Conservation (phyloP, 2,329 filamentous ascomycete genomes). For the Aspergillus proliferans region DNA sequence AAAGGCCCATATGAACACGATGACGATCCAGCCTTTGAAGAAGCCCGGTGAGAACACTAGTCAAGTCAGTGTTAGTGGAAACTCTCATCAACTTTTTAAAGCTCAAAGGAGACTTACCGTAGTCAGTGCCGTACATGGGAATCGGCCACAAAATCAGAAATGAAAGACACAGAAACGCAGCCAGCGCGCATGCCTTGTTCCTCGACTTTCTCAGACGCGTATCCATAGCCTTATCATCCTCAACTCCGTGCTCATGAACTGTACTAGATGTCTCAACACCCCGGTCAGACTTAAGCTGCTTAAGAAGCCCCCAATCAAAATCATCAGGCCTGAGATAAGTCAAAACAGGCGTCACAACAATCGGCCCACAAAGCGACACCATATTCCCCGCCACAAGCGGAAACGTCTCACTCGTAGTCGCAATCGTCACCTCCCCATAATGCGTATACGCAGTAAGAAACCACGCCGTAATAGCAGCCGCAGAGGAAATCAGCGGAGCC, state of each 20-base stretch:
- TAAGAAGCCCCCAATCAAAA: too few species aligned
- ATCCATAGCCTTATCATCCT: too few species aligned
- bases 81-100: too few species aligned
- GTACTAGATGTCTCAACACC: too few species aligned
- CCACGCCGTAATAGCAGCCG: conserved; percentile 66
- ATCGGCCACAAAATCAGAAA: conserved; percentile 84
- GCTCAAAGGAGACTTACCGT: conserved; percentile 34
- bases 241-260: too few species aligned
- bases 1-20: conserved; percentile 76
- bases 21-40: conserved; percentile 73
- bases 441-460: conserved; percentile 67
- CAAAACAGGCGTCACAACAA: too few species aligned
- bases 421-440: conserved; percentile 63
- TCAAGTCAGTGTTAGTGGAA: too few species aligned
- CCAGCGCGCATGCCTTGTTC: too few species aligned
- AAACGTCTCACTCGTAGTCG: conserved; percentile 69
- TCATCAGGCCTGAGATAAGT: too few species aligned
- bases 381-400: background rate
- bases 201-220: too few species aligned
- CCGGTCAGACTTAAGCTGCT: too few species aligned
- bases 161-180: conserved; percentile 27
- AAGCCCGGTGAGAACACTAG: conserved; percentile 69
- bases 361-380: too few species aligned
- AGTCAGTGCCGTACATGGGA: conserved; percentile 77
- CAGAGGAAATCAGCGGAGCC: conserved; percentile 64